phyloP scores from a whole-genome alignment of 148 eudicot genomes.

The Rhododendron griersonianum region DNA sequence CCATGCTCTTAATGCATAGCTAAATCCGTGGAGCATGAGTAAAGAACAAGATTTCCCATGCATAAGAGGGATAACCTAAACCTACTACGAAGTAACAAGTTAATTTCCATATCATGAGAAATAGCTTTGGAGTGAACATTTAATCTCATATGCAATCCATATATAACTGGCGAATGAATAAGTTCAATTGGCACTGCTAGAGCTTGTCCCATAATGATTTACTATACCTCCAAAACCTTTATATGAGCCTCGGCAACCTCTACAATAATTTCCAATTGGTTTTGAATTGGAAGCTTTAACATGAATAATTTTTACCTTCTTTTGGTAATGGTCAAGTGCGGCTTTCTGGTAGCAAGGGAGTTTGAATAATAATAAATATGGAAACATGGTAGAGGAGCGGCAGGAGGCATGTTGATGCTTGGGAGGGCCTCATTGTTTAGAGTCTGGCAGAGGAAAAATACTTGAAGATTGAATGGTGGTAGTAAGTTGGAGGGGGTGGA shows the following conservation, averaged over 20 bases:
- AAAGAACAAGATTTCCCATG: neutral
- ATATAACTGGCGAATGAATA: neutral
- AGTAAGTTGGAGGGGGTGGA: too few species aligned
- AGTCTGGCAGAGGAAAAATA: neutral
- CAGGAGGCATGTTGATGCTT: neutral
- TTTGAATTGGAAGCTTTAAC: neutral
- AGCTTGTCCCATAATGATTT: neutral
- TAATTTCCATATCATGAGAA: neutral
- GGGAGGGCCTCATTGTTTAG: neutral
- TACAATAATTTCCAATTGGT: neutral
- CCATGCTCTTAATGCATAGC: neutral
- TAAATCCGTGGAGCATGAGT: neutral
- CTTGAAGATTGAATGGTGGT: neutral
- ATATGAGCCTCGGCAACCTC: neutral
- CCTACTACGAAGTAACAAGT: neutral
- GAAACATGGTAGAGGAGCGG: neutral
- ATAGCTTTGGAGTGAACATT: neutral
- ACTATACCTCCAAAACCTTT: neutral
- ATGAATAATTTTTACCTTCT: neutral
- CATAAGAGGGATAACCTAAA: neutral
- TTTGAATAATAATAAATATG: neutral
- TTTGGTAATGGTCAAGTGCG: neutral
- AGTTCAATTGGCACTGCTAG: neutral
- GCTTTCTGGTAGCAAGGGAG: neutral
- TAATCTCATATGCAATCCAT: neutral